These are phyloP conservation scores for Mortierella sp. DNA, from an alignment of 371 early-diverging fungal genomes.

Conservation along the genomic window DNA sequence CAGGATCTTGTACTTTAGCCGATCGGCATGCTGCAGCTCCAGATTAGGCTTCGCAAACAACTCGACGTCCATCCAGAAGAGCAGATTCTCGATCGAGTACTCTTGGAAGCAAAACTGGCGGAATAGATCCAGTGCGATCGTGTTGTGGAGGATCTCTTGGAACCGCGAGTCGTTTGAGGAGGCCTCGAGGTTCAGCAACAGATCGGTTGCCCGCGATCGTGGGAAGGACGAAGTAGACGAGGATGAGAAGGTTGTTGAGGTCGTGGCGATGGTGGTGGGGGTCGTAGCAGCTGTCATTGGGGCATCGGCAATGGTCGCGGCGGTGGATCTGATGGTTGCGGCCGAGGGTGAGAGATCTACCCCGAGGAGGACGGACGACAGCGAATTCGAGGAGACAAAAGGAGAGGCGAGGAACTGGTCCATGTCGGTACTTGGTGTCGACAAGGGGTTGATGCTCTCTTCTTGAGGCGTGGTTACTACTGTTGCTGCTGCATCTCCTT, in stretches of 20 bases:
- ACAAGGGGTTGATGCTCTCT: background rate
- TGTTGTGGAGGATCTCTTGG: constrained; percentile 64
- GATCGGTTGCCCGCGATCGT: constrained; percentile 44
- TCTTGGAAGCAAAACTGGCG: constrained; percentile 69
- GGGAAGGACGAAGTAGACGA: background rate
- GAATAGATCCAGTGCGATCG: constrained; percentile 63
- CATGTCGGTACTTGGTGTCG: background rate
- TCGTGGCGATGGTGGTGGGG: background rate
- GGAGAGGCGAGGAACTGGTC: constrained; percentile 23
- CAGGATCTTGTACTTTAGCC: constrained; percentile 1
- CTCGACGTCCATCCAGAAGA: constrained; percentile 75
- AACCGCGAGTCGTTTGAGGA: constrained; percentile 62
- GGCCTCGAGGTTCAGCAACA: constrained; percentile 38
- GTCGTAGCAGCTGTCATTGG: constrained; percentile 8
- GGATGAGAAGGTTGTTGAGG: background rate
- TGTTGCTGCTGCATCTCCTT: background rate
- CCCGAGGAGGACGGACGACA: constrained; percentile 15
- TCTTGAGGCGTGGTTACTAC: background rate
- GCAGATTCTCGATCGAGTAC: constrained; percentile 67
- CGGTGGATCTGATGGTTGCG: background rate
- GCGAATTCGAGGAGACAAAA: constrained; percentile 16
- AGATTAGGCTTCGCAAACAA: constrained; percentile 55
- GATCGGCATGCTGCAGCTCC: constrained; percentile 11
- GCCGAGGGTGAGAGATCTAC: background rate
- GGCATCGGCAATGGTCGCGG: constrained; percentile 5